A percentile compares a stretch with the other conserved stretches of the same genome.
Evolutionary conservation across 768 basidiomycete species (phyloP).

Genomic region (Russula virescens): DNA sequence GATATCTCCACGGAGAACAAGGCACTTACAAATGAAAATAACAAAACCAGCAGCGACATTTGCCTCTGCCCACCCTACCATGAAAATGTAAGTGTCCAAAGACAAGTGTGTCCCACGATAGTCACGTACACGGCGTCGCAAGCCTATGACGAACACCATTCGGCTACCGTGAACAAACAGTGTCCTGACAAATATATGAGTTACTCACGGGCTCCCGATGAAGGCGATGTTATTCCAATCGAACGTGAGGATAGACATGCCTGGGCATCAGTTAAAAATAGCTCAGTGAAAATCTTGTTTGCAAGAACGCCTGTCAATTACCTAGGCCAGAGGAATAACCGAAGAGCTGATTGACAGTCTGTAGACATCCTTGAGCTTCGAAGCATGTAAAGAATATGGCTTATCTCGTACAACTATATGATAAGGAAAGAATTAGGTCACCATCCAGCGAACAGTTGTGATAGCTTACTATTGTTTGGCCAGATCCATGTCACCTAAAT

Average conservation of each 20-base stretch:
- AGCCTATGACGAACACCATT: slow-evolving; percentile 31
- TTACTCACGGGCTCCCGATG: slow-evolving; percentile 25
- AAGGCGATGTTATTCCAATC: slow-evolving; percentile 57
- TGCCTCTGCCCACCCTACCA: slow-evolving; percentile 62
- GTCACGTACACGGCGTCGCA: slow-evolving; percentile 56
- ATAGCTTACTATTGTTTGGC: slow-evolving; percentile 21
- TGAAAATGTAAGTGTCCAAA: neutral
- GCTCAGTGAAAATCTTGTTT: neutral
- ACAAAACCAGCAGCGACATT: slow-evolving; percentile 53
- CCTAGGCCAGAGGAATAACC: slow-evolving; percentile 35
- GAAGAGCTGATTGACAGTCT: slow-evolving; percentile 47
- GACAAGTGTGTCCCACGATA: neutral
- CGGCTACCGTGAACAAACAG: neutral
- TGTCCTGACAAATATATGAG: neutral
- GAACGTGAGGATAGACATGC: slow-evolving; percentile 73
- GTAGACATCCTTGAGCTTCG: neutral
- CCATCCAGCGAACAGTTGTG: neutral
- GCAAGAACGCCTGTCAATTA: neutral
- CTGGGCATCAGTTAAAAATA: slow-evolving; percentile 7
- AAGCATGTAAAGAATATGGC: neutral
- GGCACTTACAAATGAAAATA: slow-evolving; percentile 38
- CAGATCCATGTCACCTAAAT: slow-evolving; percentile 25
- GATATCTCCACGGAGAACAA: neutral
- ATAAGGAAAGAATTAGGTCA: neutral
- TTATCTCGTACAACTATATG: slow-evolving; percentile 22